Percentiles rank a stretch among this genome's conserved stretches.
Conservation (phyloP, 768 basidiomycete genomes). For the Suillus lakei region DNA sequence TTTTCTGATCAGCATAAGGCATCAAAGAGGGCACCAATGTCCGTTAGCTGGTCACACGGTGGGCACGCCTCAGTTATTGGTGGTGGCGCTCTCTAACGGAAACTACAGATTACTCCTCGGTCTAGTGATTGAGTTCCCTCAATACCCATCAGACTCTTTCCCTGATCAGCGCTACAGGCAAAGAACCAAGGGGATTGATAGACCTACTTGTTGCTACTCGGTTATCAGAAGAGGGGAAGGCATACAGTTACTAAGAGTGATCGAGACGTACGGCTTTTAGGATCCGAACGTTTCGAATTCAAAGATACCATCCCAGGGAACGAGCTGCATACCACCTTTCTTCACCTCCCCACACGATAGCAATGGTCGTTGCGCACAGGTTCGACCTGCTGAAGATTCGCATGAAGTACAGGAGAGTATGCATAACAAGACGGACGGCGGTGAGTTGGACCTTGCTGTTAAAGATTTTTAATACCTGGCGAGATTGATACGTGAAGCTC, state of each 20-base stretch:
- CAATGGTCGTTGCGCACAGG: slow-evolving; percentile 70
- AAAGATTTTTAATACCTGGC: slow-evolving; percentile 57
- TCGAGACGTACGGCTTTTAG: too few species aligned
- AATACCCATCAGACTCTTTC: neutral
- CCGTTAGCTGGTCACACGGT: too few species aligned
- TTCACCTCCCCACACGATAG: slow-evolving; percentile 49
- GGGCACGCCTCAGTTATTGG: too few species aligned
- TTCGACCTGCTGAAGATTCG: slow-evolving; percentile 55
- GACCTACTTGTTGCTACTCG: too few species aligned
- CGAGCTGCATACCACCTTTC: slow-evolving; percentile 53
- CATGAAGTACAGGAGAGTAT: slow-evolving; percentile 29
- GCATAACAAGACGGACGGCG: slow-evolving; percentile 55
- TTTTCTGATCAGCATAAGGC: slow-evolving; percentile 1
- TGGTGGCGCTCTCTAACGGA: slow-evolving; percentile 68
- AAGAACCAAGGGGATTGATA: too few species aligned
- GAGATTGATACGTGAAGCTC: slow-evolving; percentile 21
- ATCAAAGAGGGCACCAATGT: too few species aligned
- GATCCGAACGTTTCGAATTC: too few species aligned
- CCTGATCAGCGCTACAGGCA: slow-evolving; percentile 44
- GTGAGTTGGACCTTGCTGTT: slow-evolving; percentile 62
- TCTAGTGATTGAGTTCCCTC: slow-evolving; percentile 46
- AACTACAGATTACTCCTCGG: slow-evolving; percentile 64
- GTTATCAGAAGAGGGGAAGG: too few species aligned
- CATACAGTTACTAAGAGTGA: too few species aligned
- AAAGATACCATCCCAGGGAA: too few species aligned